A percentile compares a stretch with the other conserved stretches of the same genome.
Evolutionary conservation across 352 stramenopile species (phyloP).

Genomic region (Globisporangium heterothallicum): DNA sequence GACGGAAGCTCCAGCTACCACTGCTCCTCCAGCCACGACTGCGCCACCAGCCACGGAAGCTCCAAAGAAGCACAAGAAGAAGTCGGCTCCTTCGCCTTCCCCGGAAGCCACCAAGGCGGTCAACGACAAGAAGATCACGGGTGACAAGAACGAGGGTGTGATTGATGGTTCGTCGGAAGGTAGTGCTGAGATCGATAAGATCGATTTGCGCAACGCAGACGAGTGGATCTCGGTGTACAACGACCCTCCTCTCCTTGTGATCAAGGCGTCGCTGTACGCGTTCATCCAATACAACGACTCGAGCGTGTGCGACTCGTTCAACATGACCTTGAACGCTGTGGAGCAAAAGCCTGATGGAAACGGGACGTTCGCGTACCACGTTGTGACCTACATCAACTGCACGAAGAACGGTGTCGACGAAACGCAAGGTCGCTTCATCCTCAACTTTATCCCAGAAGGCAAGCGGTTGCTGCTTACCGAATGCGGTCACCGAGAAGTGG

Average conservation of each 20-base stretch:
- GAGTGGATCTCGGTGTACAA: constrained; percentile 81
- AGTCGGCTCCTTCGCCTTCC: constrained; percentile 12
- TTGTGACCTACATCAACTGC: constrained; percentile 83
- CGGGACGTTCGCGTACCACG: constrained; percentile 71
- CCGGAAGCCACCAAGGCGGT: constrained; percentile 14
- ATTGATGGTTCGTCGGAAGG: constrained; percentile 77
- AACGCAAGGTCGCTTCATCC: constrained; percentile 72
- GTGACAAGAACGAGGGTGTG: constrained; percentile 66
- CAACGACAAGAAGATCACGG: constrained; percentile 69
- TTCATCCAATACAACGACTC: constrained; percentile 86
- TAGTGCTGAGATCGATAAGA: constrained; percentile 81
- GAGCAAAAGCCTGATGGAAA: constrained; percentile 77
- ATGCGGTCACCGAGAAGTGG: constrained; percentile 78
- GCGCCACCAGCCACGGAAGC: constrained; percentile 8
- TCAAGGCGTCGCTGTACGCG: constrained; percentile 81
- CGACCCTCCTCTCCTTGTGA: constrained; percentile 67
- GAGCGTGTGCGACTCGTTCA: constrained; percentile 77
- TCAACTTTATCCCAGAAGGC: constrained; percentile 81
- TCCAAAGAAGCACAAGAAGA: constrained; percentile 28
- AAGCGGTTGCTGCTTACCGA: constrained; percentile 75
- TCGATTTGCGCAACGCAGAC: constrained; percentile 65
- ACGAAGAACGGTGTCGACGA: constrained; percentile 69
- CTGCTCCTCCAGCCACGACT: constrained; percentile 4
- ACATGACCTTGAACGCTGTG: constrained; percentile 83
- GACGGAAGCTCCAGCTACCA: constrained; percentile 4